Evolutionary conservation across 208 protist genomes (phyloP).

Genomic region (Angomonas desouzai): DNA sequence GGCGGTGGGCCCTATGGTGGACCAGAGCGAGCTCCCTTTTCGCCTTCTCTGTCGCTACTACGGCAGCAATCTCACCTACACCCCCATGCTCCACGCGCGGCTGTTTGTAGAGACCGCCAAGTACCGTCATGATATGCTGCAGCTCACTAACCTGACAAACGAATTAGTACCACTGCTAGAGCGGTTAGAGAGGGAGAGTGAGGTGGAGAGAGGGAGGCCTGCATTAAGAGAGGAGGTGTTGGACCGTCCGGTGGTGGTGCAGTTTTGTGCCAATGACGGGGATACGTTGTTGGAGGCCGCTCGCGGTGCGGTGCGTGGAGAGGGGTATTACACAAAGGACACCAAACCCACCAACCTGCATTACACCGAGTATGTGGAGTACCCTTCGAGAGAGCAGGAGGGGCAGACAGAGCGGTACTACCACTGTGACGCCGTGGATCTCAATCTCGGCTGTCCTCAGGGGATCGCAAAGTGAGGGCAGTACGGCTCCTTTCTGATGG

Average conservation of each 20-base stretch:
- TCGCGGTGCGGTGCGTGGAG: conserved; percentile 42
- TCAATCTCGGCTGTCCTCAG: conserved; percentile 93
- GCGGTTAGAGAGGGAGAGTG: not conserved
- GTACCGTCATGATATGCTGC: conserved; percentile 63
- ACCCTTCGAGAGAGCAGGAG: not conserved
- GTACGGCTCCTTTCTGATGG: conserved; percentile 92
- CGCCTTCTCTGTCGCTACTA: conserved; percentile 82
- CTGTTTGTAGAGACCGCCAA: conserved; percentile 42
- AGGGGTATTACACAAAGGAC: conserved; percentile 14
- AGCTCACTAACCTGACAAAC: conserved; percentile 26
- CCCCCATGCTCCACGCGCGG: conserved; percentile 86
- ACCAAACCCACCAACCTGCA: not conserved
- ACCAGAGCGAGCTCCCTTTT: conserved; percentile 89
- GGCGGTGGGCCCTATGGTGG: conserved; percentile 92
- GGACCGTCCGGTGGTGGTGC: conserved; percentile 82
- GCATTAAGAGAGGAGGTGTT: conserved; percentile 8
- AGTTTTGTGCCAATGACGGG: conserved; percentile 79
- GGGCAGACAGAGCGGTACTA: conserved; percentile 16
- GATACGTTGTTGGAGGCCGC: conserved; percentile 65
- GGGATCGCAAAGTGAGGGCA: conserved; percentile 86
- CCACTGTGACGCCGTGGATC: conserved; percentile 83
- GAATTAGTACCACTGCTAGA: conserved; percentile 10
- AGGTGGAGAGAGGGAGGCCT: not conserved
- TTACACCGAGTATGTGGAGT: not conserved
- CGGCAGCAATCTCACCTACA: conserved; percentile 80